phyloP scores from a whole-genome alignment of 495 filamentous ascomycete species.

The Platismatia glauca region DNA sequence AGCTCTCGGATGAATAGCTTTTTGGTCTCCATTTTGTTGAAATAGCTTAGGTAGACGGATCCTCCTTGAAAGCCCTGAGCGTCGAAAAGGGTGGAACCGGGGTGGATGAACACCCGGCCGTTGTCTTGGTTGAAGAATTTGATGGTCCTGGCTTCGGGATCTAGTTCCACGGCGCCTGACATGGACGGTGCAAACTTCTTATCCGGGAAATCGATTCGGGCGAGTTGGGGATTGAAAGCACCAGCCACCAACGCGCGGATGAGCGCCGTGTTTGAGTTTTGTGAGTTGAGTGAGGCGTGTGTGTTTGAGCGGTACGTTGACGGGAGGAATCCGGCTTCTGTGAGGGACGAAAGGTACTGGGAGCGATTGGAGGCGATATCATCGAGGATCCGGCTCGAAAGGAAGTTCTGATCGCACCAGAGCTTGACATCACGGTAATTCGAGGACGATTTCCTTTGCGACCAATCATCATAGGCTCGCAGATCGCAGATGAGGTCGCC shows the following conservation, averaged over 20 bases:
- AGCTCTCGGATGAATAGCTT: constrained; percentile 83
- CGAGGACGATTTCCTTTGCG: constrained; percentile 45
- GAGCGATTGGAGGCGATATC: constrained; percentile 80
- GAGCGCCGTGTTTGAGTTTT: constrained; percentile 47
- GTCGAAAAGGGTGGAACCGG: constrained; percentile 74
- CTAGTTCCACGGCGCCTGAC: constrained; percentile 79
- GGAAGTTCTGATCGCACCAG: constrained; percentile 83
- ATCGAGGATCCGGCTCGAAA: constrained; percentile 70
- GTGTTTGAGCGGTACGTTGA: constrained; percentile 33
- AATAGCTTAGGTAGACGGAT: constrained; percentile 70
- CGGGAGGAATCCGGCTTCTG: constrained; percentile 74
- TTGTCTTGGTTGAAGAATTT: constrained; percentile 84
- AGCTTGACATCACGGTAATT: constrained; percentile 55
- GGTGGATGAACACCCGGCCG: constrained; percentile 86
- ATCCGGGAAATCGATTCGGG: constrained; percentile 83
- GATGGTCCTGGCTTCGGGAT: constrained; percentile 85
- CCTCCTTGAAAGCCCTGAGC: constrained; percentile 62
- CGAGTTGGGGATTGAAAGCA: constrained; percentile 84
- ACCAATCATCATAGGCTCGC: constrained; percentile 75
- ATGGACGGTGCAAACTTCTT: constrained; percentile 84
- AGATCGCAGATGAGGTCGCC: constrained; percentile 86
- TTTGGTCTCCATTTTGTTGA: constrained; percentile 79
- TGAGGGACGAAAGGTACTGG: constrained; percentile 78
- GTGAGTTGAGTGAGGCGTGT: constrained; percentile 34
- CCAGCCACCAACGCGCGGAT: constrained; percentile 83